A percentile compares a stretch with the other conserved stretches of the same genome.
phyloP scores from a whole-genome alignment of 306 rosid species.

The Aeschynomene evenia region DNA sequence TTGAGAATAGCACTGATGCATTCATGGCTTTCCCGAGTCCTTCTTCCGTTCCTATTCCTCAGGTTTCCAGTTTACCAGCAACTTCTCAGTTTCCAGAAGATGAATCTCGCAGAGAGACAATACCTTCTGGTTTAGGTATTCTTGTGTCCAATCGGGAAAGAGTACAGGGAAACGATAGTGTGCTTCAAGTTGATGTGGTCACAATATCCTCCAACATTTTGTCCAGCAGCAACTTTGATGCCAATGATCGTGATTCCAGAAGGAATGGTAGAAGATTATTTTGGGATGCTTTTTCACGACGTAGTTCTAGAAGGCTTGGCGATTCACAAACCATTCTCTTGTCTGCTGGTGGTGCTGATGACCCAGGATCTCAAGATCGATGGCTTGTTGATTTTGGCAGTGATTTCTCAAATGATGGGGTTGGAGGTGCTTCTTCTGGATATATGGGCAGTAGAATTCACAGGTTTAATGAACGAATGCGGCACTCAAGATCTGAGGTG shows the following conservation, averaged over 20 bases:
- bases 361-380: conserved; percentile 67
- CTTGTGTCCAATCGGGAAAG: conserved; percentile 74
- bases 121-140: conserved; percentile 73
- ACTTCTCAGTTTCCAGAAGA: conserved; percentile 50
- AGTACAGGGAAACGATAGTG: conserved; percentile 51
- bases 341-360: conserved; percentile 63
- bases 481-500: conserved; percentile 89
- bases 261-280: conserved; percentile 80
- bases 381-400: conserved; percentile 94
- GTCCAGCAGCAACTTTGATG: conserved; percentile 53
- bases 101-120: conserved; percentile 53
- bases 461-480: conserved; percentile 57
- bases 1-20: conserved; percentile 45
- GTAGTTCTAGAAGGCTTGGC: conserved; percentile 76
- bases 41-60: conserved; percentile 45
- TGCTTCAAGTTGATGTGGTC: conserved; percentile 81
- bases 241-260: conserved; percentile 62
- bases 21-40: conserved; percentile 31
- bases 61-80: conserved; percentile 49
- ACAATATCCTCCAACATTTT: conserved; percentile 73
- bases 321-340: conserved; percentile 74
- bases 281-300: conserved; percentile 89
- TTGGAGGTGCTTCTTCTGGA: conserved; percentile 60
- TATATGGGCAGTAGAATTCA: conserved; percentile 62
- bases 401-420: conserved; percentile 60